These are phyloP conservation scores for Sabuloglossum arenarium DNA, from an alignment of 495 filamentous ascomycete genomes.

Conservation along the genomic window DNA sequence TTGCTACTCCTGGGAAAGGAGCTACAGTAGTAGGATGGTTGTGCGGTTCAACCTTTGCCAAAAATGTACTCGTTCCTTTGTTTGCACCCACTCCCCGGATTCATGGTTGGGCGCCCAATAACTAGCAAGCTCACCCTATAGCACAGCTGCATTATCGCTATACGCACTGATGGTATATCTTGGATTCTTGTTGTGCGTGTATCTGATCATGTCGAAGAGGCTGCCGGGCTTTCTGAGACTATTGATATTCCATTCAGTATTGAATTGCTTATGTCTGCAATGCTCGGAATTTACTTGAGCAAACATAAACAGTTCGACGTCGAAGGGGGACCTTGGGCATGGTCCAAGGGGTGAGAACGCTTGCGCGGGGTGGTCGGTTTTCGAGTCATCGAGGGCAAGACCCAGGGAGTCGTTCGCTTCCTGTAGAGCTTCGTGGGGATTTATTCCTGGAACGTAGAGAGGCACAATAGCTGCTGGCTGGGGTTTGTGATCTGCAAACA, in stretches of 20 bases:
- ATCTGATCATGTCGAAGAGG: conserved; percentile 87
- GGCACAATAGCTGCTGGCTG: conserved; percentile 49
- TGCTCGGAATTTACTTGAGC: conserved; percentile 87
- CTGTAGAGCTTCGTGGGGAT: conserved; percentile 49
- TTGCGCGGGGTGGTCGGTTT: conserved; percentile 84
- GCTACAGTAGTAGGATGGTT: conserved; percentile 96
- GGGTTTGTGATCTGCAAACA: conserved; percentile 63
- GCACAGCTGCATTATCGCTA: conserved; percentile 89
- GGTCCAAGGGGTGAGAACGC: conserved; percentile 54
- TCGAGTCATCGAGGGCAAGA: conserved; percentile 65
- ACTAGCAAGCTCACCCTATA: conserved; percentile 50
- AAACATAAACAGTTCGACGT: conserved; percentile 98
- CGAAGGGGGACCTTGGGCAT: conserved; percentile 49
- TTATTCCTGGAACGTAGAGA: conserved; percentile 36
- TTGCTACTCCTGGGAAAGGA: conserved; percentile 70
- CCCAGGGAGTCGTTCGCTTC: conserved; percentile 66
- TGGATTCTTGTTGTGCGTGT: conserved; percentile 66
- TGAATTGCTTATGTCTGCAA: conserved; percentile 69
- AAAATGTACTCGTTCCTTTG: conserved; percentile 74
- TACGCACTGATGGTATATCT: conserved; percentile 79
- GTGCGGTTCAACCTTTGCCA: conserved; percentile 95
- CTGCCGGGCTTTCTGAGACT: conserved; percentile 54
- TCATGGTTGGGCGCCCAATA: conserved; percentile 71
- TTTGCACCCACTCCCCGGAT: conserved; percentile 73
- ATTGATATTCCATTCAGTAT: conserved; percentile 94